Base-by-base conservation (phyloP, 2,329 filamentous ascomycete genomes). In the Trichoderma sp. region DNA sequence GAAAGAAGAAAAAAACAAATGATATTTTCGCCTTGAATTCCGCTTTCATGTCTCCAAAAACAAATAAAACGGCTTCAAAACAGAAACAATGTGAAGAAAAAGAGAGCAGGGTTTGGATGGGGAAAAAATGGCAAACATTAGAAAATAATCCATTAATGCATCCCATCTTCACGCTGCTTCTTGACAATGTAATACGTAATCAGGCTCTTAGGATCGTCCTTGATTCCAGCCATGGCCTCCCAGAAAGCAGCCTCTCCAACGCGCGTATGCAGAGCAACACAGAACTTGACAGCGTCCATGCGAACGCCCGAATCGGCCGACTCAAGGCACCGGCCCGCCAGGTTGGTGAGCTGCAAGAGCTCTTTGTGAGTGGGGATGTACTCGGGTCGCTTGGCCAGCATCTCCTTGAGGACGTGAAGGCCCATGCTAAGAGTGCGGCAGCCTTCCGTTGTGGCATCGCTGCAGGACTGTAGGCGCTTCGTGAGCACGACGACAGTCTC, bases 131-230 rank as follows among this genome's bases (percentile, higher is more conserved):
- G n/a, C 5, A n/a, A 52, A 39, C 7, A 39, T 59, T 16, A 66
- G 70, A 73, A 49, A 59, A 68, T 49, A 30, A n/a, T n/a, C 46
- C 32, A 43, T 43, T 6, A 43, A 43, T 43, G 39, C 39, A 71
- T 68, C 34, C 70, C 74, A 68, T 78, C 76, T 79, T 90, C 88
- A 64, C 87, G 81, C 79, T 90, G 88, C 76, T 85, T 84, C 83
- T 90, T 90, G 51, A 91, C 91, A 75, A 94, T 90, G 78, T 94
- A 94, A 77, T 94, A 94, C 11, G 90, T 94, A 74, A 94, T 89
- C 70, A 94, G 78, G 73, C 90, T 93, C 82, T 93, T 87, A 26
- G 91, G 88, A 72, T 92, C 91, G 72, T 93, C 91, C 75, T 87
- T 86, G 37, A 91, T 84, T 11, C 81, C 85, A 68, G 83, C 86